A percentile compares a stretch with the other conserved stretches of the same genome.
These are phyloP conservation scores for Parastagonospora nodorum DNA, from an alignment of 2,329 filamentous ascomycete genomes.

Conservation along the genomic window DNA sequence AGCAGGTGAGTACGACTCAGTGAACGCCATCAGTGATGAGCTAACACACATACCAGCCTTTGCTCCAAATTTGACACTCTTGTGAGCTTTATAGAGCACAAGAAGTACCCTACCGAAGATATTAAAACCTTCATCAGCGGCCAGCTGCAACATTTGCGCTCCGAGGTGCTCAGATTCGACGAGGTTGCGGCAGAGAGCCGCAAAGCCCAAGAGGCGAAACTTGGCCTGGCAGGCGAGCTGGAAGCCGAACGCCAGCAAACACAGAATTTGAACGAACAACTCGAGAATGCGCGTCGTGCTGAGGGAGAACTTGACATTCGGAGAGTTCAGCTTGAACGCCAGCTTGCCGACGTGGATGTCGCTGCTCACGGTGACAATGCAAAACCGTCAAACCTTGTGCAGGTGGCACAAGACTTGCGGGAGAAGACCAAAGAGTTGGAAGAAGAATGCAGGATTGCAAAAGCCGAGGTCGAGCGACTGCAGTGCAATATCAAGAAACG, in stretches of 20 bases:
- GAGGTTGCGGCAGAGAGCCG: slow-evolving; percentile 20
- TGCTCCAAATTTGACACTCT: slow-evolving; percentile 22
- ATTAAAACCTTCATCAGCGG: slow-evolving; percentile 16
- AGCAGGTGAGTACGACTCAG: slow-evolving; percentile 20
- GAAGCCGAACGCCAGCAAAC: slow-evolving; percentile 18
- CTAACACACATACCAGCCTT: slow-evolving; percentile 20
- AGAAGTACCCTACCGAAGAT: slow-evolving; percentile 2
- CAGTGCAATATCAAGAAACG: slow-evolving; percentile 5
- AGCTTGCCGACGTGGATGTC: slow-evolving; percentile 16
- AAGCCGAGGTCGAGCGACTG: too few relatives aligned
- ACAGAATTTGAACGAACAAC: slow-evolving; percentile 14
- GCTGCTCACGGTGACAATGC: not conserved
- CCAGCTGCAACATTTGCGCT: slow-evolving; percentile 19
- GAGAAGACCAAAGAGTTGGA: slow-evolving; percentile 13
- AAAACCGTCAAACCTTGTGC: not conserved
- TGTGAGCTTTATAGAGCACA: not conserved
- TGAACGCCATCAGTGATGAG: not conserved
- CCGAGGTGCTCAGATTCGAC: slow-evolving; percentile 25
- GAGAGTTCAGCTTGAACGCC: slow-evolving; percentile 17
- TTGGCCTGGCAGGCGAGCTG: slow-evolving; percentile 18
- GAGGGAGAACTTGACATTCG: slow-evolving; percentile 16
- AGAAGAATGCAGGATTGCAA: not conserved
- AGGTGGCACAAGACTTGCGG: slow-evolving; percentile 4
- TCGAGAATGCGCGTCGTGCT: slow-evolving; percentile 6
- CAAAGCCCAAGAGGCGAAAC: slow-evolving; percentile 17